Conservation (phyloP, 129 eudicot genomes). For the Artemisia annua region DNA sequence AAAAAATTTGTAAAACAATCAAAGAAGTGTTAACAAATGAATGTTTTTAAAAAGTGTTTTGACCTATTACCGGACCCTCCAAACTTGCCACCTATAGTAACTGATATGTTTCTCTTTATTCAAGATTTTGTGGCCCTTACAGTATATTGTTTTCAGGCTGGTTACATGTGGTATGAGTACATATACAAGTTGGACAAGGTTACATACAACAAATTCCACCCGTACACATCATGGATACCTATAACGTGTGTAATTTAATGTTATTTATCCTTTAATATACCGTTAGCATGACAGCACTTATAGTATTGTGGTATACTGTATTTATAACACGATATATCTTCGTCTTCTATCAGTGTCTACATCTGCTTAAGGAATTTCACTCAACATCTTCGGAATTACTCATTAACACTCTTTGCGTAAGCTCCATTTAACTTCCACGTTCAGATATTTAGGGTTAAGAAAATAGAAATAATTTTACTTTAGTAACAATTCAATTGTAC, state of each 20-base stretch:
- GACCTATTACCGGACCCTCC: neutral
- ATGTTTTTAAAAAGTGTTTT: neutral
- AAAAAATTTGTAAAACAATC: neutral
- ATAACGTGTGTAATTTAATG: constrained; percentile 59
- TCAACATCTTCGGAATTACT: constrained; percentile 75
- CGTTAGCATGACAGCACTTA: too few species aligned
- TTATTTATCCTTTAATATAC: neutral
- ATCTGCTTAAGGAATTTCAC: constrained; percentile 89
- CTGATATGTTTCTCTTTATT: constrained; percentile 12
- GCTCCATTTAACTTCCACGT: constrained; percentile 32
- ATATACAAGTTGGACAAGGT: constrained; percentile 87
- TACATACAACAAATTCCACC: constrained; percentile 84
- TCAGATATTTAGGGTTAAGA: neutral
- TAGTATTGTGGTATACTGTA: constrained; percentile 9
- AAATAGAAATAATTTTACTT: neutral
- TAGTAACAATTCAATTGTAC: neutral
- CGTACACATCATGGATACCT: constrained; percentile 97
- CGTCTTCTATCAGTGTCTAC: constrained; percentile 61
- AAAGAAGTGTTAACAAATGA: neutral
- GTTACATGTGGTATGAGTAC: constrained; percentile 86
- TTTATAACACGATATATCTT: constrained; percentile 2
- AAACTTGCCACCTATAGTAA: neutral
- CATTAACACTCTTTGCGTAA: constrained; percentile 94
- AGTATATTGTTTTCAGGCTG: constrained; percentile 56
- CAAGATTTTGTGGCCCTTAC: constrained; percentile 21